Conservation (phyloP, 2,329 filamentous ascomycete genomes). For the Fusarium pilosicola region DNA sequence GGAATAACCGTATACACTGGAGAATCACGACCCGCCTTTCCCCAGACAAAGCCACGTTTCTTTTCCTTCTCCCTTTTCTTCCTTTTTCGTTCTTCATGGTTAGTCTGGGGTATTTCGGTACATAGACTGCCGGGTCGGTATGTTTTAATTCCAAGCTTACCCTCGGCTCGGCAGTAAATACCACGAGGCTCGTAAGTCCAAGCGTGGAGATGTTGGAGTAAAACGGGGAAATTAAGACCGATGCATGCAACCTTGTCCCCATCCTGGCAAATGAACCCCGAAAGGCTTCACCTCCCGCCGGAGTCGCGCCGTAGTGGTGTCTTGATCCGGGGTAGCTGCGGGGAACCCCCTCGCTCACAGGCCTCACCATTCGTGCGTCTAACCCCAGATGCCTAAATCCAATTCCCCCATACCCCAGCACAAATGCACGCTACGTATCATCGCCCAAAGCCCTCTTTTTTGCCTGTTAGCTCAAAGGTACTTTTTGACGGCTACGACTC, state of each 20-base stretch:
- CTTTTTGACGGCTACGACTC: neutral
- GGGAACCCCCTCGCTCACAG: neutral
- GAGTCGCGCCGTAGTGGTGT: slow-evolving; percentile 38
- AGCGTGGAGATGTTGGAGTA: slow-evolving; percentile 34
- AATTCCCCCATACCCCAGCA: neutral
- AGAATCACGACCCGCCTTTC: neutral
- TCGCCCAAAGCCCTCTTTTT: neutral
- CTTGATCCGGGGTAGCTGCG: slow-evolving; percentile 23
- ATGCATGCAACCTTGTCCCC: slow-evolving; percentile 22
- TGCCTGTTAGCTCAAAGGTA: slow-evolving; percentile 1
- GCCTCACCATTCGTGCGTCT: slow-evolving; percentile 35
- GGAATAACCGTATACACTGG: slow-evolving; percentile 27
- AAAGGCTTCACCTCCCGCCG: slow-evolving; percentile 9
- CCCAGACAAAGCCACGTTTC: fast-evolving
- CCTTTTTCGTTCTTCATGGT: fast-evolving
- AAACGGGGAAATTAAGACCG: slow-evolving; percentile 36
- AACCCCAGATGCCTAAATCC: slow-evolving; percentile 41
- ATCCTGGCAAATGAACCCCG: slow-evolving; percentile 20
- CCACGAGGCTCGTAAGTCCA: neutral
- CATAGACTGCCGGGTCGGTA: neutral
- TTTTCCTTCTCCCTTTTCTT: no score
- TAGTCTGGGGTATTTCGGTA: neutral
- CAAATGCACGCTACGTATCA: slow-evolving; percentile 15
- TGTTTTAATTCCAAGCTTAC: neutral
- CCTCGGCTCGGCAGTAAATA: neutral